Evolutionary conservation across 139 green algal species (phyloP).

Genomic region (Dunaliella sp.): DNA sequence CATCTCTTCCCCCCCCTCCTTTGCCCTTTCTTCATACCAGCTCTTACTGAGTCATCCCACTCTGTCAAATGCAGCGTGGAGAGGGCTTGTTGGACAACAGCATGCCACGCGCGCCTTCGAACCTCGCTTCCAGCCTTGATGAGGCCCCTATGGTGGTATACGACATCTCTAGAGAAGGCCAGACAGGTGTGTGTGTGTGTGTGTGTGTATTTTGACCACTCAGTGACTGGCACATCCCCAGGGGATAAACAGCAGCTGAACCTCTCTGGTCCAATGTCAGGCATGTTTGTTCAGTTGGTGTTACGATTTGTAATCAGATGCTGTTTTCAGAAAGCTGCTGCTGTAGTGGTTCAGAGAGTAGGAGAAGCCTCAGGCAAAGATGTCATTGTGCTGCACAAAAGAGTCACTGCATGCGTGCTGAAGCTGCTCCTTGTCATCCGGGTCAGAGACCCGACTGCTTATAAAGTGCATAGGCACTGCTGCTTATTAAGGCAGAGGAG

Average conservation of each 20-base stretch:
- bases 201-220: not conserved
- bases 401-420: no score
- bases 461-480: no score
- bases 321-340: not conserved
- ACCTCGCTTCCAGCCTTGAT: not conserved
- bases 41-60: no score
- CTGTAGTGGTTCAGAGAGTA: no score
- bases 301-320: not conserved
- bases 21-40: no score
- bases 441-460: no score
- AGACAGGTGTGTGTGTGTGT: constrained; percentile 17
- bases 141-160: constrained; percentile 39
- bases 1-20: no score
- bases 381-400: no score
- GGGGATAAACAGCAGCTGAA: not conserved
- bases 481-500: no score
- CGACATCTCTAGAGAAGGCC: constrained; percentile 25
- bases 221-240: not conserved
- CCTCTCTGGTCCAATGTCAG: not conserved
- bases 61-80: constrained; percentile 13
- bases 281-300: not conserved
- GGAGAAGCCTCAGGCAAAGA: no score
- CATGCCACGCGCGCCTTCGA: not conserved
- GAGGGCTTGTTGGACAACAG: constrained; percentile 4
- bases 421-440: no score